Evolutionary conservation across 768 basidiomycete species (phyloP).

Genomic region (Termitomyces sp.): DNA sequence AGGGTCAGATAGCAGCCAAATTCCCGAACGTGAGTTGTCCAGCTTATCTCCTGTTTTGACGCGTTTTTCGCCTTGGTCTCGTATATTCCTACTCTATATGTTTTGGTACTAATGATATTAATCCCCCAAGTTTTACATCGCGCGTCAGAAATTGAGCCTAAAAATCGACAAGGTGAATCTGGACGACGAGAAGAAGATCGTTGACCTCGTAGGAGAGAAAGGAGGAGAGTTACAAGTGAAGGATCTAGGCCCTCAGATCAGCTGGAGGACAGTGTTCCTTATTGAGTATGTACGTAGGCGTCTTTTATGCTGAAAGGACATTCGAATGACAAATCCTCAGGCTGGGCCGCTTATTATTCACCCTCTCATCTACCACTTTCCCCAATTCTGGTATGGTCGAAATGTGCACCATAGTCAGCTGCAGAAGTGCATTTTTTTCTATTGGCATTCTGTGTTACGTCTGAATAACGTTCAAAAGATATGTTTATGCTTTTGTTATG

Average conservation of each 20-base stretch:
- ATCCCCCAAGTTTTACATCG: constrained; percentile 52
- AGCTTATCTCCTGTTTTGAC: not conserved
- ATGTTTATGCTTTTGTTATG: constrained; percentile 71
- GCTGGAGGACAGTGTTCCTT: constrained; percentile 86
- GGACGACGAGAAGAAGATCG: constrained; percentile 57
- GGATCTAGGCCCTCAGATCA: constrained; percentile 87
- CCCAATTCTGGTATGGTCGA: constrained; percentile 63
- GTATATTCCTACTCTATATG: not conserved
- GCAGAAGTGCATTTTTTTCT: constrained; percentile 49
- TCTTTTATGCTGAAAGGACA: not conserved
- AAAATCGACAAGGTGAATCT: constrained; percentile 59
- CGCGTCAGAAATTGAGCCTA: constrained; percentile 70
- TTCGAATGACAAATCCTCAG: constrained; percentile 31
- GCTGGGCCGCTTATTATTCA: constrained; percentile 86
- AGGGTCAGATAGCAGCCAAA: constrained; percentile 48
- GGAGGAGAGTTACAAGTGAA: constrained; percentile 73
- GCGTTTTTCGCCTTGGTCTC: not conserved
- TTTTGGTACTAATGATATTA: constrained; percentile 3
- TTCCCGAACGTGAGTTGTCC: constrained; percentile 29
- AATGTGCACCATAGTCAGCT: constrained; percentile 69
- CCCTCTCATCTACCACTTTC: constrained; percentile 74
- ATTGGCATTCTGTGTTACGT: not conserved
- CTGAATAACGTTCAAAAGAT: constrained; percentile 35
- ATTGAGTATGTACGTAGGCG: constrained; percentile 82
- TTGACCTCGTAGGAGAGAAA: constrained; percentile 49